A percentile compares a stretch with the other conserved stretches of the same genome.
Conservation (phyloP, 306 rosid genomes). For the Inga leiocalycina region DNA sequence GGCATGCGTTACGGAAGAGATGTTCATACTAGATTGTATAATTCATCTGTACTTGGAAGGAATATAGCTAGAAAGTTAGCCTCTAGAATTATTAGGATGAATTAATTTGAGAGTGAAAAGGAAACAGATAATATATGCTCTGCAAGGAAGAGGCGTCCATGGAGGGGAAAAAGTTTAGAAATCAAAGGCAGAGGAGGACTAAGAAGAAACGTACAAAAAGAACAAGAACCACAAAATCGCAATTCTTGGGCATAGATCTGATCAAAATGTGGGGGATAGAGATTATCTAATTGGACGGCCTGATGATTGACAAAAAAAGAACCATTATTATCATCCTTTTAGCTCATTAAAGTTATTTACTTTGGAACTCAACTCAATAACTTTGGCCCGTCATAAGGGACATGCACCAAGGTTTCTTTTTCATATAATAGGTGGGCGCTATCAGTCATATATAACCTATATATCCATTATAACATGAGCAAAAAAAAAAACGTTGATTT, state of each 20-base stretch:
- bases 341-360: slow-evolving; percentile 18
- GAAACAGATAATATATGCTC: not conserved
- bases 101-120: not conserved
- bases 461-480: not conserved
- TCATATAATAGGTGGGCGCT: not conserved
- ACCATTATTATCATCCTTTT: slow-evolving; percentile 16
- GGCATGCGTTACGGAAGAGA: slow-evolving; percentile 7
- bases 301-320: not conserved
- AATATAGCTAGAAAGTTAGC: not conserved
- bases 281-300: not conserved
- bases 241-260: not conserved
- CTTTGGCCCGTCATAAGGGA: not conserved
- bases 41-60: not conserved
- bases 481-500: not conserved
- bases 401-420: not conserved
- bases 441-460: not conserved
- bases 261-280: not conserved
- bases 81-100: not conserved
- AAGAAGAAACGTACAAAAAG: not conserved
- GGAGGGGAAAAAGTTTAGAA: not conserved
- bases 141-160: not conserved
- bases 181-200: not conserved
- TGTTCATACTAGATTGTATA: not conserved
- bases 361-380: not conserved
- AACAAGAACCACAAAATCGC: slow-evolving; percentile 12